Percentiles rank a stretch among this genome's conserved stretches.
These are phyloP conservation scores for Lipomyces starkeyi DNA, from an alignment of 805 yeast species.

Conservation along the genomic window DNA sequence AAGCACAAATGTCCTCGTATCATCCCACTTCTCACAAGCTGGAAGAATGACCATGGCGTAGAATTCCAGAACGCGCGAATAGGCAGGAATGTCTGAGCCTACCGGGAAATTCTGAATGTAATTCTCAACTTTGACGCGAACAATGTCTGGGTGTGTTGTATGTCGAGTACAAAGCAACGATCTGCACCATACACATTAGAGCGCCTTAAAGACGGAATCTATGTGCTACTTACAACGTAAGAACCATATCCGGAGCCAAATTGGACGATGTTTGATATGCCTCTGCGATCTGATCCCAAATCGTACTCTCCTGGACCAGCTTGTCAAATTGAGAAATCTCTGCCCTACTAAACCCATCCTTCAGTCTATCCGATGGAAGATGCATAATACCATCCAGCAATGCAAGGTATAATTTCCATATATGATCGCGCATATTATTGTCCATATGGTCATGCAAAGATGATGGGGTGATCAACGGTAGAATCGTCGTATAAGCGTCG, in stretches of 20 bases:
- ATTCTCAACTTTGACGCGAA: conserved; percentile 13
- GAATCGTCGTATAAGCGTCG: conserved; percentile 19
- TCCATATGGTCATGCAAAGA: conserved; percentile 14
- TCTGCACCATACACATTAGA: conserved; percentile 1
- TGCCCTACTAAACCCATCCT: conserved; percentile 16
- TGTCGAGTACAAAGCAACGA: conserved; percentile 20
- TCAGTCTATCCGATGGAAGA: conserved; percentile 8
- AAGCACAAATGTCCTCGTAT: conserved; percentile 14
- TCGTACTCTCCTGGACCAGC: conserved; percentile 3
- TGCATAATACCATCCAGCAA: conserved; percentile 25
- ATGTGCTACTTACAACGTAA: conserved; percentile 14
- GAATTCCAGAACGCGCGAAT: conserved; percentile 19
- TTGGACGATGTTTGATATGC: not conserved
- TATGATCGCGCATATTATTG: conserved; percentile 8
- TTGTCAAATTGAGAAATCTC: conserved; percentile 9
- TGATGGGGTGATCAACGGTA: conserved; percentile 16
- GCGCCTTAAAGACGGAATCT: not conserved
- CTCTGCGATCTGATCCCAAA: conserved; percentile 19
- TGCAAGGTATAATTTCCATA: conserved; percentile 31
- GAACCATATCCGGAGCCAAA: conserved; percentile 6
- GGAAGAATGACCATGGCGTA: conserved; percentile 26
- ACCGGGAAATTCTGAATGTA: not conserved
- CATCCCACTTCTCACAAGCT: conserved; percentile 23
- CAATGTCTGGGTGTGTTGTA: conserved; percentile 4
- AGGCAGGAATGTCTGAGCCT: not conserved